These are phyloP conservation scores for Pyrenophora seminiperda DNA, from an alignment of 2,329 filamentous ascomycete species.

Conservation along the genomic window DNA sequence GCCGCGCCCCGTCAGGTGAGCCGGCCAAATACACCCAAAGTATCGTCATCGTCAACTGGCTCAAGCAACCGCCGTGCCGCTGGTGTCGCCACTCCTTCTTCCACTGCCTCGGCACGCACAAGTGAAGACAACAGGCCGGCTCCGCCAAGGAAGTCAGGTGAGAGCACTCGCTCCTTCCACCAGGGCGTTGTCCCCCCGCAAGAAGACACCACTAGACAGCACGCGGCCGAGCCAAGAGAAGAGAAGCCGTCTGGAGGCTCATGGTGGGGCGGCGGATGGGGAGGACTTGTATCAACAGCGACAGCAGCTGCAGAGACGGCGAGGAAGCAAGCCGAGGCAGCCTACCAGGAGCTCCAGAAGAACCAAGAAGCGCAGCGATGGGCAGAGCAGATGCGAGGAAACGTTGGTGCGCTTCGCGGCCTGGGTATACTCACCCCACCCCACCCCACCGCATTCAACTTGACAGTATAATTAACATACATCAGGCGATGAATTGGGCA, in stretches of 20 bases:
- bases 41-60: slow-evolving; percentile 54
- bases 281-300: slow-evolving; percentile 81
- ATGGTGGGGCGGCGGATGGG: slow-evolving; percentile 74
- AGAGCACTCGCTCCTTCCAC: slow-evolving; percentile 74
- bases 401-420: slow-evolving; percentile 77
- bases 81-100: slow-evolving; percentile 46
- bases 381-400: slow-evolving; percentile 91
- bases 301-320: slow-evolving; percentile 79
- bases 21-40: slow-evolving; percentile 81
- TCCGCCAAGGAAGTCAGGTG: slow-evolving; percentile 71
- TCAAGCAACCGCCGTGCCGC: slow-evolving; percentile 46
- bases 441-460: too few species aligned
- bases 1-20: slow-evolving; percentile 64
- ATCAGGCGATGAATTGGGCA: slow-evolving; percentile 72
- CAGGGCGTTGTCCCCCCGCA: slow-evolving; percentile 71
- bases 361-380: slow-evolving; percentile 97
- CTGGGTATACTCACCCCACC: slow-evolving; percentile 61
- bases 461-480: slow-evolving; percentile 27
- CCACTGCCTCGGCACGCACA: slow-evolving; percentile 48
- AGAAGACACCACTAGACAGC: slow-evolving; percentile 47
- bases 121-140: slow-evolving; percentile 69
- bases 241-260: slow-evolving; percentile 48
- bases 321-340: slow-evolving; percentile 88
- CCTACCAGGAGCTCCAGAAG: slow-evolving; percentile 92
- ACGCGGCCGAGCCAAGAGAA: slow-evolving; percentile 59